Base-by-base conservation (phyloP, 306 rosid species). In the Cicer cuneatum region DNA sequence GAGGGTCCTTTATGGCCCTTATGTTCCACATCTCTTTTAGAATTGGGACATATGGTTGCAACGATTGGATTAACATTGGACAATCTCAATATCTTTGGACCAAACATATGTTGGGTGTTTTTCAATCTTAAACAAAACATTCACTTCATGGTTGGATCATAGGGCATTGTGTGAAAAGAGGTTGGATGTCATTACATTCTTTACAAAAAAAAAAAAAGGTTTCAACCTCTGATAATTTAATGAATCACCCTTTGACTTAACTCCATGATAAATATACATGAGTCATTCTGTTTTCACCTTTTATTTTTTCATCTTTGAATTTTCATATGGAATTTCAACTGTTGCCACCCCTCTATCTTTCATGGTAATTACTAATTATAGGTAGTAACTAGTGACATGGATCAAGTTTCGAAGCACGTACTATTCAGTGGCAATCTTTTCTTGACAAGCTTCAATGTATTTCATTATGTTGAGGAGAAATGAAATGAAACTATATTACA, bases 1-100 rank as follows among this genome's bases (percentile, higher is more conserved):
- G 61, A 19, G 62, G 71, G 72, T 66, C 73, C 72, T 49, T 29
- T 13, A 15, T 77, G 71, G 13, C 62, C 54, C 67, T 40, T 57
- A 16, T 71, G 51, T 49, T 66, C 1, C 75, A 66, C 24, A 48
- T 52, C 47, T 35, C 74, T 19, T 81, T 70, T 53, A 57, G 3
- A 72, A 74, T 6, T 16, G 19, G 14, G 35, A 53, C 24, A 24
- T 80, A 29, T 51, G 8, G 8, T 53, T 16, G 33, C 33, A 59
- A 13, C 16, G 0, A 33, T 59, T 58, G 65, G 2, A 58, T 29
- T 58, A 13, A 3, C 18, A 58, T 58, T 33, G 42, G 65, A 29
- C 41, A 58, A 12, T 29, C 9, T 12, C 16, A 21, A 56, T 21
- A 56, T n/a, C 14, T 56, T 56, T 56, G 40, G 63, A 57, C 63